A percentile compares a stretch with the other conserved stretches of the same genome.
These are phyloP conservation scores for Colletotrichum tropicicola DNA, from an alignment of 2,329 filamentous ascomycete genomes.

Conservation along the genomic window DNA sequence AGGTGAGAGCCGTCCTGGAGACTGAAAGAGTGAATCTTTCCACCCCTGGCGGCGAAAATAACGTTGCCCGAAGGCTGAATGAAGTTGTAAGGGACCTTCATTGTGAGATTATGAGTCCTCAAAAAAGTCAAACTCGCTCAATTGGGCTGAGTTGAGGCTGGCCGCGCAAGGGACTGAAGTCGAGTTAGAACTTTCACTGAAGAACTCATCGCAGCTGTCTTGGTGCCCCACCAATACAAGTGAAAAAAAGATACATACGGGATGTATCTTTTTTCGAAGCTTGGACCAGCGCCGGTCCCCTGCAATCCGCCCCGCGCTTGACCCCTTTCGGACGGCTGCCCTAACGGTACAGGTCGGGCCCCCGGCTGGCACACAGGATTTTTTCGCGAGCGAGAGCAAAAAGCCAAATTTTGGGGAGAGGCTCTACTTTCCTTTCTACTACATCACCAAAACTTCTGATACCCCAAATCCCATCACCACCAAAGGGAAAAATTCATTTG, in stretches of 20 bases:
- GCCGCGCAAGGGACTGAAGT: neutral
- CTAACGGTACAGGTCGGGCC: constrained; percentile 39
- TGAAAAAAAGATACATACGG: constrained; percentile 46
- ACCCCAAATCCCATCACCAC: constrained; percentile 31
- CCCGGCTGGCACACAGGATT: constrained; percentile 1
- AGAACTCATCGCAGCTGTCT: neutral
- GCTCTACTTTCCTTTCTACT: neutral
- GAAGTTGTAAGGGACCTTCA: constrained; percentile 72
- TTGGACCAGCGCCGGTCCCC: neutral
- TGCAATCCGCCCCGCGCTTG: constrained; percentile 16
- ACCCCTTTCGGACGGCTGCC: constrained; percentile 39
- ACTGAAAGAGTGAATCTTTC: constrained; percentile 74
- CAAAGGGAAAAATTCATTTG: constrained; percentile 51
- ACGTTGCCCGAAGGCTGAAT: constrained; percentile 63
- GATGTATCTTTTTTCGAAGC: constrained; percentile 38
- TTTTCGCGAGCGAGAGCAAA: too few relatives aligned
- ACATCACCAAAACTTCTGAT: constrained; percentile 28
- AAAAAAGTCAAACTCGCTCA: neutral
- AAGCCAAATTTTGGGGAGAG: constrained; percentile 17
- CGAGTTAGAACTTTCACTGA: constrained; percentile 22
- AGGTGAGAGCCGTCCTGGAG: constrained; percentile 65
- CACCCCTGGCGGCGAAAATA: constrained; percentile 78
- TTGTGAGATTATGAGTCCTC: constrained; percentile 32
- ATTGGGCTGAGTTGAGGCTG: constrained; percentile 2
- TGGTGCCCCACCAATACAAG: constrained; percentile 1